These are phyloP conservation scores for Solanum lycopersicoides DNA, from an alignment of 257 asterid genomes.

Conservation along the genomic window DNA sequence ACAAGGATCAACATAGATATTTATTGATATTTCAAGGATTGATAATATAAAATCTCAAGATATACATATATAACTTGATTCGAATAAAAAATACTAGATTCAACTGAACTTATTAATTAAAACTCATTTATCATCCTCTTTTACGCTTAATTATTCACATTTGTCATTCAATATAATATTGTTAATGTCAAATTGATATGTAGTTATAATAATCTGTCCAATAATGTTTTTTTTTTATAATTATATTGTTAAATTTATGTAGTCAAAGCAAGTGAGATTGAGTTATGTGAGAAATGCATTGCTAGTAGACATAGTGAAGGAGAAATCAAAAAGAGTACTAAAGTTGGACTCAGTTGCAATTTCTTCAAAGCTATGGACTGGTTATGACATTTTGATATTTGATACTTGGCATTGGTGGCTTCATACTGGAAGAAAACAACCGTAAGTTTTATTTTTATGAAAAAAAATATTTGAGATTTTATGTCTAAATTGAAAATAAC, in stretches of 20 bases:
- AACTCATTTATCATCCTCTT: not conserved
- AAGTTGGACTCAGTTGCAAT: slow-evolving; percentile 11
- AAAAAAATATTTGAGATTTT: too few relatives aligned
- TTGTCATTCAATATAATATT: not conserved
- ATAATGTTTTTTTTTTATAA: not conserved
- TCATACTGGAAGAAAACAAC: slow-evolving; percentile 46
- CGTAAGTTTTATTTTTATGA: slow-evolving; percentile 12
- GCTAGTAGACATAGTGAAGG: slow-evolving; percentile 13
- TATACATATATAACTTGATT: not conserved
- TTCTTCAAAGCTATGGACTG: slow-evolving; percentile 5
- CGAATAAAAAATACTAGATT: not conserved
- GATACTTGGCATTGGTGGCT: slow-evolving; percentile 62
- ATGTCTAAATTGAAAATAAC: not conserved
- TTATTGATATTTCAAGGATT: not conserved
- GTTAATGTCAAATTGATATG: not conserved
- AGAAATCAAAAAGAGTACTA: slow-evolving; percentile 6
- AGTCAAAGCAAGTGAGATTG: not conserved
- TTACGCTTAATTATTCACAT: not conserved
- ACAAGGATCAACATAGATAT: not conserved
- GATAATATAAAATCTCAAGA: not conserved
- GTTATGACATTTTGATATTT: slow-evolving; percentile 20
- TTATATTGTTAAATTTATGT: not conserved
- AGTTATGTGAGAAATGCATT: not conserved
- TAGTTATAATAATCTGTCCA: not conserved
- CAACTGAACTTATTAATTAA: not conserved